phyloP scores from a whole-genome alignment of 208 protist genomes.

The Leishmania turanica region DNA sequence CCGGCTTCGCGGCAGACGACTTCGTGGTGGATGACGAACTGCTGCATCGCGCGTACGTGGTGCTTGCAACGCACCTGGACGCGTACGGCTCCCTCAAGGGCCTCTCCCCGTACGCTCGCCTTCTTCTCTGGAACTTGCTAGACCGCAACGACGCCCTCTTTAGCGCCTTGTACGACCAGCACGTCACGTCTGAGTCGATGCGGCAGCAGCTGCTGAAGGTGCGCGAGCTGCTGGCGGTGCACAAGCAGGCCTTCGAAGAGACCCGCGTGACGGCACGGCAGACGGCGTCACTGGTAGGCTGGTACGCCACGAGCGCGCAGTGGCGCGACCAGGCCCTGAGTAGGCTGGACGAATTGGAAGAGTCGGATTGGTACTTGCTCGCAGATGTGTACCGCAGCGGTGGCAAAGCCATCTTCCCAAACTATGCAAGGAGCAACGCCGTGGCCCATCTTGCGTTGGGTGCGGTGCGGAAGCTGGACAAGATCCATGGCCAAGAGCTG shows the following conservation, averaged over 20 bases:
- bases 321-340: constrained; percentile 81
- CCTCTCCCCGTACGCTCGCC: constrained; percentile 73
- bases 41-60: constrained; percentile 67
- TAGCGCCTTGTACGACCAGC: constrained; percentile 43
- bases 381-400: constrained; percentile 47
- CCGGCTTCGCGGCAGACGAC: constrained; percentile 75
- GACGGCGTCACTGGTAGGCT: constrained; percentile 64
- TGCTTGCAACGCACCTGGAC: constrained; percentile 70
- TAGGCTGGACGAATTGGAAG: constrained; percentile 60
- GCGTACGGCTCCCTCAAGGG: constrained; percentile 62
- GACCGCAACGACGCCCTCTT: constrained; percentile 65
- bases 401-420: constrained; percentile 64
- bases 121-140: constrained; percentile 73
- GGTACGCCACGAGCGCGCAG: constrained; percentile 83
- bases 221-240: constrained; percentile 27
- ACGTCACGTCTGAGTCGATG: constrained; percentile 22
- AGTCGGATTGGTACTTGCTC: constrained; percentile 76
- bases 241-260: constrained; percentile 32
- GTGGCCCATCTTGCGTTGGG: constrained; percentile 46
- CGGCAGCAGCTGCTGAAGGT: constrained; percentile 35
- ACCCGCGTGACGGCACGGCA: constrained; percentile 46
- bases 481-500: constrained; percentile 33
- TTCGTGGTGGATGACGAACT: constrained; percentile 89
- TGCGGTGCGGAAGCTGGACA: constrained; percentile 60
- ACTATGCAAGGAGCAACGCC: constrained; percentile 46